Evolutionary conservation across 768 basidiomycete genomes (phyloP).

Genomic region (Heimioporus sp.): DNA sequence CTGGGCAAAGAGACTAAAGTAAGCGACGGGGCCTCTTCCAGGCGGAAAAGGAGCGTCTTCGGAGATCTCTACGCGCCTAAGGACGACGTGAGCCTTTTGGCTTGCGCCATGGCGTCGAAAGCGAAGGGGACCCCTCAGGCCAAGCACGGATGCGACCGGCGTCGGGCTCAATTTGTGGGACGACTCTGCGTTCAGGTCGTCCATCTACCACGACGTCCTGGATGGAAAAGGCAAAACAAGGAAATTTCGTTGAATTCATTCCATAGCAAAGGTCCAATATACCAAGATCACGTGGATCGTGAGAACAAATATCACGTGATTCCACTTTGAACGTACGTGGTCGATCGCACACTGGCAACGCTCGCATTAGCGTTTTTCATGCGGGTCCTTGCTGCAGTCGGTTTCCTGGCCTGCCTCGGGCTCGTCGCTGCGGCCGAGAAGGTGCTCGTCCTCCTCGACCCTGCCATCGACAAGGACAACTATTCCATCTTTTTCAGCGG

Average conservation of each 20-base stretch:
- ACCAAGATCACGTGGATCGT: conserved; percentile 21
- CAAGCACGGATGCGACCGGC: conserved; percentile 54
- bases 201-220: conserved; percentile 26
- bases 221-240: neutral
- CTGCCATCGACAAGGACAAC: conserved; percentile 56
- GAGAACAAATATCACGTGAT: conserved; percentile 6
- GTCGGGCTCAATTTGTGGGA: conserved; percentile 20
- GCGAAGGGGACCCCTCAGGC: conserved; percentile 59
- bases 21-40: conserved; percentile 39
- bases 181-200: conserved; percentile 38
- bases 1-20: conserved; percentile 64
- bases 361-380: conserved; percentile 26
- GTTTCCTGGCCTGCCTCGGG: too few relatives aligned
- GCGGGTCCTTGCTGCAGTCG: too few relatives aligned
- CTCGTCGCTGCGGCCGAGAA: conserved; percentile 54
- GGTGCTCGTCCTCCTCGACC: conserved; percentile 84
- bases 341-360: neutral
- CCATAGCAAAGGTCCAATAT: too few relatives aligned
- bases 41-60: conserved; percentile 45
- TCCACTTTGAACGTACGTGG: too few relatives aligned
- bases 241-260: too few relatives aligned
- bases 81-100: conserved; percentile 66
- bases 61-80: conserved; percentile 56
- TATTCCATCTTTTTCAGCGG: conserved; percentile 84
- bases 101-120: conserved; percentile 64